Evolutionary conservation across 495 filamentous ascomycete genomes (phyloP), one percentile per base, ranked within the genome.

Genomic region (Aspergillus conjunctus): DNA sequence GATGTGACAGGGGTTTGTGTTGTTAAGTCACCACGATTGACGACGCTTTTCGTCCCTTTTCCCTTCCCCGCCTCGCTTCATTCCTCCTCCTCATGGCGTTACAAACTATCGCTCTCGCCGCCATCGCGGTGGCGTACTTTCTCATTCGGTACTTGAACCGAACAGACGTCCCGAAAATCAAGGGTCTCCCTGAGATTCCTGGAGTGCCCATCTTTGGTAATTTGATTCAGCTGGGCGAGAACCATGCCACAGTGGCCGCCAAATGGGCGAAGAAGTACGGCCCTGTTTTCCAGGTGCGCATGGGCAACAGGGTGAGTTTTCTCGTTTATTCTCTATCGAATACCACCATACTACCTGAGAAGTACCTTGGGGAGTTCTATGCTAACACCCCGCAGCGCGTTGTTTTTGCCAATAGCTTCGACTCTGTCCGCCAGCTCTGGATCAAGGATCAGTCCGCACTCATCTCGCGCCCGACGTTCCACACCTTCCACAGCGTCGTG

Each of bases 401-500:
- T 49, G 76, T 91, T 0, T 87, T 89, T 62, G 86, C 87, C 50
- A 91, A 91, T 68, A 83, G 81, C 45, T 87, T 88, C 61, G 86
- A 87, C 32, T 83, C 86, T 1, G 86, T 89, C 21, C 79, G 81
- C 30, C 81, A 88, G 51, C 73, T 91, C 6, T 91, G 87, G 86
- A 86, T 90, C 63, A 88, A 84, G 45, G 87, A 91, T 58, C 85
- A 87, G 65, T 86, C 85, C 0, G 82, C 86, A n/a, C 76, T 90
- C 30, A 88, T 89, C 64, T 89, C 86, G 3, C 81, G 88, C 7
- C 88, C 88, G 0, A 88, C 78, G 0, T 83, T 89, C 55, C 86
- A 89, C 67, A 89, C 87, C 1, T 90, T 90, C 76, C 88, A 91
- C 65, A 86, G 77, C 34, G 87, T 90, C 7, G 86, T 90, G 7